phyloP scores from a whole-genome alignment of 768 basidiomycete species.

The Wakefieldia striispora region DNA sequence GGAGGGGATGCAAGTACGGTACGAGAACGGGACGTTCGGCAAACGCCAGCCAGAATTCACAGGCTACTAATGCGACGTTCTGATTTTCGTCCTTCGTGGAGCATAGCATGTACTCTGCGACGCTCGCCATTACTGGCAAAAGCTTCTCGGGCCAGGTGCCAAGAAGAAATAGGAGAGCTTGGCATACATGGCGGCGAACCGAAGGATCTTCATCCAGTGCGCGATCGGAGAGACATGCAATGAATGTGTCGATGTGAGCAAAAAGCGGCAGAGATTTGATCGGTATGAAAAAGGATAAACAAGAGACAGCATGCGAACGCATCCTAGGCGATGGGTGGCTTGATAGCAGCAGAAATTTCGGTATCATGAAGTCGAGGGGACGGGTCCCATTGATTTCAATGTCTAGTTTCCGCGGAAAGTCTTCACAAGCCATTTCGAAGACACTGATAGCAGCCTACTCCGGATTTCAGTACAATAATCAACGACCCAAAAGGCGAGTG shows the following conservation, averaged over 20 bases:
- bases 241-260: slow-evolving; percentile 90
- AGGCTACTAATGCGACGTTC: slow-evolving; percentile 93
- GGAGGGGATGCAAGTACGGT: slow-evolving; percentile 77
- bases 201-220: slow-evolving; percentile 91
- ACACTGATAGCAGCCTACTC: slow-evolving; percentile 86
- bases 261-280: slow-evolving; percentile 84
- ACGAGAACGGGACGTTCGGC: slow-evolving; percentile 91
- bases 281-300: slow-evolving; percentile 89
- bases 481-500: background rate
- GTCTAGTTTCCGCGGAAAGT: slow-evolving; percentile 93
- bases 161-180: slow-evolving; percentile 89
- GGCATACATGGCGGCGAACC: slow-evolving; percentile 93
- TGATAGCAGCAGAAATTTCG: slow-evolving; percentile 87
- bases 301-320: slow-evolving; percentile 91
- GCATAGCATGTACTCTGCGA: slow-evolving; percentile 98
- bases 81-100: slow-evolving; percentile 98
- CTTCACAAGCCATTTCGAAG: slow-evolving; percentile 93
- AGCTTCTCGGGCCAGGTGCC: slow-evolving; percentile 93
- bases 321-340: slow-evolving; percentile 86
- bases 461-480: slow-evolving; percentile 16
- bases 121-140: slow-evolving; percentile 92
- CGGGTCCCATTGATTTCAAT: slow-evolving; percentile 88
- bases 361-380: slow-evolving; percentile 94
- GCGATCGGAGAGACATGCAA: slow-evolving; percentile 89
- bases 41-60: slow-evolving; percentile 99